These are phyloP conservation scores for Agrocybe praecox DNA, from an alignment of 768 basidiomycete genomes.

Conservation along the genomic window DNA sequence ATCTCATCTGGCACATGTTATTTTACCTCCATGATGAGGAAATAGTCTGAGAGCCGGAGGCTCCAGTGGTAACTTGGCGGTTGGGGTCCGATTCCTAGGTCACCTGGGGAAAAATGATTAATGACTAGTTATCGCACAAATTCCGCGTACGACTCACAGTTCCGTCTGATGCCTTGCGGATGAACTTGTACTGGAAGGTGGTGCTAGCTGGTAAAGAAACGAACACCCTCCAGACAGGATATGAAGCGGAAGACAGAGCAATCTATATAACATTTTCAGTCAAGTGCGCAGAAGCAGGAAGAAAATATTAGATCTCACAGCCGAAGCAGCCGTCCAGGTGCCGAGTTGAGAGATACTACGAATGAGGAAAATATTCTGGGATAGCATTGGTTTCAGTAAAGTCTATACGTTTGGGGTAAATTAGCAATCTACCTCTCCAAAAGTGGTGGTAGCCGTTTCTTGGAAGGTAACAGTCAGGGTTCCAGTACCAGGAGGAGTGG, in stretches of 20 bases:
- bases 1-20: neutral
- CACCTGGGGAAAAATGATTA: constrained; percentile 32
- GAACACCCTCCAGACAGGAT: constrained; percentile 57
- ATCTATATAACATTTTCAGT: constrained; percentile 28
- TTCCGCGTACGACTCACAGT: constrained; percentile 5
- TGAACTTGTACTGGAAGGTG: constrained; percentile 61
- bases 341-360: constrained; percentile 60
- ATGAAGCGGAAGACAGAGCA: constrained; percentile 49
- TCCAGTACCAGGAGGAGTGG: constrained; percentile 14
- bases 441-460: constrained; percentile 57
- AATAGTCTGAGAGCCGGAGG: constrained; percentile 32
- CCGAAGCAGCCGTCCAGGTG: constrained; percentile 46
- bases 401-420: too few relatives aligned
- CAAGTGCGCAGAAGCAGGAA: neutral
- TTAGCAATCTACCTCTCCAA: constrained; percentile 61
- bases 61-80: constrained; percentile 43
- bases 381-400: too few relatives aligned
- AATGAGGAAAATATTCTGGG: constrained; percentile 60
- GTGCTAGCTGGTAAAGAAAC: constrained; percentile 52
- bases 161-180: constrained; percentile 44
- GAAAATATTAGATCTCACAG: constrained; percentile 39
- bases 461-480: constrained; percentile 48
- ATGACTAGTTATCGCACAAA: neutral
- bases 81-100: constrained; percentile 69
- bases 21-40: constrained; percentile 14